Evolutionary conservation across 2,329 filamentous ascomycete genomes (phyloP).

Genomic region (Phaeosphaeriaceae sp.): DNA sequence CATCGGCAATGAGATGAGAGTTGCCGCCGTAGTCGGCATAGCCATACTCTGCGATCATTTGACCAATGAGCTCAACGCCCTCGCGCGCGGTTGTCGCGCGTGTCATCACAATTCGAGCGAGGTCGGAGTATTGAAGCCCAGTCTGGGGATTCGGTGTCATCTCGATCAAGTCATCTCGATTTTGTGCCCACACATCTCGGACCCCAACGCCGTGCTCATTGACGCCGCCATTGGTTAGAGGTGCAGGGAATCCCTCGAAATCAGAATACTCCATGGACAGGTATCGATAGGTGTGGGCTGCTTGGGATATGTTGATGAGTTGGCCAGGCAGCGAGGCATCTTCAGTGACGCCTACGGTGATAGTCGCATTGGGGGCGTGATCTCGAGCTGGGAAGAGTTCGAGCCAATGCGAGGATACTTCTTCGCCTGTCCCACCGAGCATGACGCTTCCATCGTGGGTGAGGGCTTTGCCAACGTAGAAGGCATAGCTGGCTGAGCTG

Average conservation of each 20-base stretch:
- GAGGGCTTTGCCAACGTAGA: slow-evolving; percentile 58
- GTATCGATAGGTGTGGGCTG: slow-evolving; percentile 43
- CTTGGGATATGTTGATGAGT: slow-evolving; percentile 45
- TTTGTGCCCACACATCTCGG: slow-evolving; percentile 53
- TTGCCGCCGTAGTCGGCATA: slow-evolving; percentile 56
- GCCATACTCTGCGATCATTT: slow-evolving; percentile 50
- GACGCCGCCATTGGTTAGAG: slow-evolving; percentile 55
- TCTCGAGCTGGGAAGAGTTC: slow-evolving; percentile 55
- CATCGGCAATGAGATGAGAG: slow-evolving; percentile 53
- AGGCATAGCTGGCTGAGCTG: slow-evolving; percentile 55
- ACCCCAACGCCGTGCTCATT: slow-evolving; percentile 54
- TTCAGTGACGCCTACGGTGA: slow-evolving; percentile 54
- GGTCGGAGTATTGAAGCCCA: slow-evolving; percentile 53
- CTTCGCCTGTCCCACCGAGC: slow-evolving; percentile 57
- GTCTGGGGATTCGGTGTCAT: slow-evolving; percentile 53
- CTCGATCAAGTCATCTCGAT: slow-evolving; percentile 48
- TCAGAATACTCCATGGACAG: slow-evolving; percentile 50
- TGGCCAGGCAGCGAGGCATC: slow-evolving; percentile 49
- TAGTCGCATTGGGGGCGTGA: slow-evolving; percentile 51
- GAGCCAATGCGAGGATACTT: slow-evolving; percentile 58
- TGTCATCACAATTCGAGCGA: slow-evolving; percentile 52
- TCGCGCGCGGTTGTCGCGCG: slow-evolving; percentile 51
- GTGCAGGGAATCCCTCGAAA: slow-evolving; percentile 54
- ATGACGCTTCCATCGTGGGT: slow-evolving; percentile 54
- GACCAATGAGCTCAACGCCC: slow-evolving; percentile 54